Conservation (phyloP, 1,284 basidiomycete species). For the Melampsora abietis-canadensis region DNA sequence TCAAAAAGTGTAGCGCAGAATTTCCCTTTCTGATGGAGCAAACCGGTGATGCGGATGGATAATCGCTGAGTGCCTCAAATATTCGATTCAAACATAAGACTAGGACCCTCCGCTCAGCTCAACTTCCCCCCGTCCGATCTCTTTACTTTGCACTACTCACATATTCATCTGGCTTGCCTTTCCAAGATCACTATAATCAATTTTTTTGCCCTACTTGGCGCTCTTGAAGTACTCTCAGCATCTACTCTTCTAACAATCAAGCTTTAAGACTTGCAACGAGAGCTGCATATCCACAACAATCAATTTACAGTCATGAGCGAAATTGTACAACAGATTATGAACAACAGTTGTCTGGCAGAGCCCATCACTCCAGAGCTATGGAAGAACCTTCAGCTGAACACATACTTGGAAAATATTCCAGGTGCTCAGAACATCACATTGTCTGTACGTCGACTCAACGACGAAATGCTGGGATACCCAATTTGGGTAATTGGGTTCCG, state of each 20-base stretch:
- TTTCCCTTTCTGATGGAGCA: neutral
- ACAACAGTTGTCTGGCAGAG: constrained; percentile 1
- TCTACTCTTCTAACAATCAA: neutral
- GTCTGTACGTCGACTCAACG: constrained; percentile 6
- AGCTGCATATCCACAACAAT: neutral
- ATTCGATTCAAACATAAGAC: neutral
- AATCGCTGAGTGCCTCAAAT: constrained; percentile 8
- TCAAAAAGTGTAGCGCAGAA: neutral
- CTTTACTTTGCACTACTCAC: neutral
- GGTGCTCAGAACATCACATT: constrained; percentile 21
- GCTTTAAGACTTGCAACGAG: too few species aligned
- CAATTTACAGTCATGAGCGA: neutral
- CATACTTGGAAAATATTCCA: constrained; percentile 32
- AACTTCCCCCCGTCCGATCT: neutral
- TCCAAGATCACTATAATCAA: neutral
- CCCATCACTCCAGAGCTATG: constrained; percentile 42
- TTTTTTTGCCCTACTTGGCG: neutral
- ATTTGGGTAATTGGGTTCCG: too few species aligned
- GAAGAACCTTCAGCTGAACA: constrained; percentile 20
- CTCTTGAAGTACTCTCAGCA: neutral
- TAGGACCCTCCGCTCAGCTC: neutral
- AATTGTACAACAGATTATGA: neutral
- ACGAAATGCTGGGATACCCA: neutral
- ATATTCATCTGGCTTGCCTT: neutral
- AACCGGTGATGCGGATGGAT: constrained; percentile 1